A percentile compares a stretch with the other conserved stretches of the same genome.
Evolutionary conservation across 305 asterid genomes (phyloP).

Genomic region (Fraxinus platypoda): DNA sequence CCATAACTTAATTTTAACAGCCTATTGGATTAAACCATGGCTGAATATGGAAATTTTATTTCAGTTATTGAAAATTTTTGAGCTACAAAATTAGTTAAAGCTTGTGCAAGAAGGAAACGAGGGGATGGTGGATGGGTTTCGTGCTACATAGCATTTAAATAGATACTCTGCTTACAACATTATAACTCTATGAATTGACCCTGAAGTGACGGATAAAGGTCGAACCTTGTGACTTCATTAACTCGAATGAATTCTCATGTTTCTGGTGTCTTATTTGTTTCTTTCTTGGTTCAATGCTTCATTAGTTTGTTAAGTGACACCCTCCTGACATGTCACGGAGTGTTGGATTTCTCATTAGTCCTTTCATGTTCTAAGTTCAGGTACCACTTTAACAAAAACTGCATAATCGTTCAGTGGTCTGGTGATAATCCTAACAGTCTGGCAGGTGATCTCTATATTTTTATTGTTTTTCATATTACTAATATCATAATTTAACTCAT

Average conservation of each 20-base stretch:
- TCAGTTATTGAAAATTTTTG: background rate
- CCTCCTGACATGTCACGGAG: background rate
- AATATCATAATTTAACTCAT: background rate
- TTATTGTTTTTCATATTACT: background rate
- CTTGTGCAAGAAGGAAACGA: background rate
- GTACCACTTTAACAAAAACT: constrained; percentile 64
- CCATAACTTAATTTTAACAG: background rate
- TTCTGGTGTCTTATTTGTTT: background rate
- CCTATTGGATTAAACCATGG: background rate
- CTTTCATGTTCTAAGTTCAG: constrained; percentile 39
- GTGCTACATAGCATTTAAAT: background rate
- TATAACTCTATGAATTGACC: background rate
- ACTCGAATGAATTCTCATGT: background rate
- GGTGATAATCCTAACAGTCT: constrained; percentile 95
- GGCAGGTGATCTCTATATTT: constrained; percentile 49
- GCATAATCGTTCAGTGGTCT: constrained; percentile 74
- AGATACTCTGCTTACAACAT: background rate
- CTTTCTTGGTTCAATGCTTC: background rate
- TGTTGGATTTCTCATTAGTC: constrained; percentile 9
- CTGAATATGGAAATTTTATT: background rate
- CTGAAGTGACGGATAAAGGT: constrained; percentile 3
- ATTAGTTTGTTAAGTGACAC: background rate
- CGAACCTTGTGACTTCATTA: background rate
- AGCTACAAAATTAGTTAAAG: background rate
- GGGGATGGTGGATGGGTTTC: background rate